Conservation (phyloP, 2,329 filamentous ascomycete genomes). For the Aspergillus aculeatinus region DNA sequence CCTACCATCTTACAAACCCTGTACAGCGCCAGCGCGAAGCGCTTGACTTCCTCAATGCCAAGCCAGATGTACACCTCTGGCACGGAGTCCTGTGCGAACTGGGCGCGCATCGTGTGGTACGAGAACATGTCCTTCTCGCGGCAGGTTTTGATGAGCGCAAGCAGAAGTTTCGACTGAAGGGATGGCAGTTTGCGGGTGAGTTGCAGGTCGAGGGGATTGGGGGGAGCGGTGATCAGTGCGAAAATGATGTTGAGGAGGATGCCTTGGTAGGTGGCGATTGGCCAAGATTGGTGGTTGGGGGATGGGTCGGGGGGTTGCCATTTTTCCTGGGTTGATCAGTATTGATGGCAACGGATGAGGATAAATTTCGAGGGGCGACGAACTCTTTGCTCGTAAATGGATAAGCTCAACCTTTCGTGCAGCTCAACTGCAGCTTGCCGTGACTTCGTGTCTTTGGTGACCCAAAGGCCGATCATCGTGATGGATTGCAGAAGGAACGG, state of each 20-base stretch:
- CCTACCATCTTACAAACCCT: conserved; percentile 15
- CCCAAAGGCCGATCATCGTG: conserved; percentile 25
- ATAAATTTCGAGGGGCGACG: not conserved
- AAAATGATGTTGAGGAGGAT: conserved; percentile 31
- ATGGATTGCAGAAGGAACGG: conserved; percentile 22
- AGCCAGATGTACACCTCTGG: conserved; percentile 21
- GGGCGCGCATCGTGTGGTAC: conserved; percentile 28
- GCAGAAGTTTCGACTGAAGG: conserved; percentile 17
- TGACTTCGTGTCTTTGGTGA: conserved; percentile 11
- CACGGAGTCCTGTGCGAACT: conserved; percentile 9
- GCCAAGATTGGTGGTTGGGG: conserved; percentile 15
- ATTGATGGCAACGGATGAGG: not conserved
- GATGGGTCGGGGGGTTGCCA: not conserved
- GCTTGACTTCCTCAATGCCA: conserved; percentile 30
- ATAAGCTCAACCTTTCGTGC: conserved; percentile 16
- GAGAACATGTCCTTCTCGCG: conserved; percentile 27
- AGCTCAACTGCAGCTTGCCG: conserved; percentile 19
- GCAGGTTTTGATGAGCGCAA: conserved; percentile 26
- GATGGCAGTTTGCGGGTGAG: conserved; percentile 11
- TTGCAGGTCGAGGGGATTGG: conserved; percentile 8
- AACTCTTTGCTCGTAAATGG: conserved; percentile 22
- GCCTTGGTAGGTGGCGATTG: conserved; percentile 28
- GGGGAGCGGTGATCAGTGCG: conserved; percentile 12
- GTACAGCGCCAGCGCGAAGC: conserved; percentile 29
- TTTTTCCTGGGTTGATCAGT: not conserved